phyloP scores from a whole-genome alignment of 257 asterid genomes.

The Petunia axillaris region DNA sequence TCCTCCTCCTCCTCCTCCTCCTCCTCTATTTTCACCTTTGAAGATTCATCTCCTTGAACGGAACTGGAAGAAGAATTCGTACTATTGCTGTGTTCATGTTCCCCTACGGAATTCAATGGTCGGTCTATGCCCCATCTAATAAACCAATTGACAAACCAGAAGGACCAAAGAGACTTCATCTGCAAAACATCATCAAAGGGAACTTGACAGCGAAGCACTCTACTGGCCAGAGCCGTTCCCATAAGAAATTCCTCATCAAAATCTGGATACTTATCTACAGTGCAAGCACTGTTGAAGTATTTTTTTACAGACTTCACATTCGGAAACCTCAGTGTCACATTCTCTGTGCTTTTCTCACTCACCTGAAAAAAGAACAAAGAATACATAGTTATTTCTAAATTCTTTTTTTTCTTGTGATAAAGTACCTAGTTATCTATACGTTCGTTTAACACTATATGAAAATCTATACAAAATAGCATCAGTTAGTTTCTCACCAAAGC shows the following conservation, averaged over 20 bases:
- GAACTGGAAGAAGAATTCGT: slow-evolving; percentile 51
- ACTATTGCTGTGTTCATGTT: slow-evolving; percentile 47
- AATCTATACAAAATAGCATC: neutral
- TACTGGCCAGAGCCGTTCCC: slow-evolving; percentile 55
- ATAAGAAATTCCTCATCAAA: slow-evolving; percentile 77
- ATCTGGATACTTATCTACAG: slow-evolving; percentile 67
- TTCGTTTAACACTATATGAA: neutral
- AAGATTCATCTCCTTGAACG: slow-evolving; percentile 39
- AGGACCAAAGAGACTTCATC: slow-evolving; percentile 49
- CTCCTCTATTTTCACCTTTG: slow-evolving; percentile 20
- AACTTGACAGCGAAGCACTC: slow-evolving; percentile 59
- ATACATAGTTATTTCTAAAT: no score
- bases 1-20: slow-evolving; percentile 32
- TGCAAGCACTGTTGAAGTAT: slow-evolving; percentile 53
- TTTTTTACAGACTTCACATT: slow-evolving; percentile 61
- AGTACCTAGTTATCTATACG: no score
- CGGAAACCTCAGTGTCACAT: slow-evolving; percentile 66
- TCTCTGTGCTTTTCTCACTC: slow-evolving; percentile 63
- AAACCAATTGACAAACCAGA: slow-evolving; percentile 73
- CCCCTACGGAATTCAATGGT: slow-evolving; percentile 66
- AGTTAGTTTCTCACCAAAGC: slow-evolving; percentile 56
- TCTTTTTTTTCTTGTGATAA: no score
- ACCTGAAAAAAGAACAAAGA: slow-evolving; percentile 46
- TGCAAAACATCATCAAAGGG: slow-evolving; percentile 47
- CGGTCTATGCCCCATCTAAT: slow-evolving; percentile 73